A percentile compares a stretch with the other conserved stretches of the same genome.
Evolutionary conservation across 2,329 filamentous ascomycete genomes (phyloP).

Genomic region (Eutypella sp.): DNA sequence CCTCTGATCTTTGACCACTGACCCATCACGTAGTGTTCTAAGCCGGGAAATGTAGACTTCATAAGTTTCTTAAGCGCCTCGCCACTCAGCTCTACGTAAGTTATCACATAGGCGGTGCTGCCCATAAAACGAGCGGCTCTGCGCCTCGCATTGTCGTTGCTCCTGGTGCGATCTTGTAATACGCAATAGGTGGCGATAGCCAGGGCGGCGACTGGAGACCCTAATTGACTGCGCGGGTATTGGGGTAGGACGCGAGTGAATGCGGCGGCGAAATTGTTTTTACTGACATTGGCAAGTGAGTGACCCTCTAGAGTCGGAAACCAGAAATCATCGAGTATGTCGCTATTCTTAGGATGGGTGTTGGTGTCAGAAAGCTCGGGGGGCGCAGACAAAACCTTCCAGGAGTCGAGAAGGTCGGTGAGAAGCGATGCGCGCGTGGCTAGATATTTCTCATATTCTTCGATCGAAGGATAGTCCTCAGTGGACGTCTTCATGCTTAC

Average conservation of each 20-base stretch:
- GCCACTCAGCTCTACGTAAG: slow-evolving; percentile 14
- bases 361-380: slow-evolving; percentile 8
- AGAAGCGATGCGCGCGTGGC: slow-evolving; percentile 28
- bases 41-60: slow-evolving; percentile 11
- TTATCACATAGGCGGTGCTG: slow-evolving; percentile 21
- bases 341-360: slow-evolving; percentile 6
- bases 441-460: slow-evolving; percentile 24
- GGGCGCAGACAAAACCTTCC: slow-evolving; percentile 35
- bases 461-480: slow-evolving; percentile 19
- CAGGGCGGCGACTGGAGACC: slow-evolving; percentile 23
- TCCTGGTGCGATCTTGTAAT: slow-evolving; percentile 27
- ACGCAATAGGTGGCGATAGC: slow-evolving; percentile 35
- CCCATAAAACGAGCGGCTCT: slow-evolving; percentile 21
- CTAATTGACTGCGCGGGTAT: slow-evolving; percentile 20
- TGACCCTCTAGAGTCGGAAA: slow-evolving; percentile 22
- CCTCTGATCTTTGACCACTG: slow-evolving; percentile 23
- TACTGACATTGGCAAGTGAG: slow-evolving; percentile 12
- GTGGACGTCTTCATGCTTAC: slow-evolving; percentile 20
- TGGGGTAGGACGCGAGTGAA: slow-evolving; percentile 32
- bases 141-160: slow-evolving; percentile 12
- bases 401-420: slow-evolving; percentile 35
- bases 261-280: slow-evolving; percentile 21
- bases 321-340: slow-evolving; percentile 22
- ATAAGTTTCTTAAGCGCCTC: slow-evolving; percentile 11
- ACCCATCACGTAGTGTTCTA: slow-evolving; percentile 20